phyloP scores from a whole-genome alignment of 1,284 basidiomycete species.

The Laetiporus sulphureus region DNA sequence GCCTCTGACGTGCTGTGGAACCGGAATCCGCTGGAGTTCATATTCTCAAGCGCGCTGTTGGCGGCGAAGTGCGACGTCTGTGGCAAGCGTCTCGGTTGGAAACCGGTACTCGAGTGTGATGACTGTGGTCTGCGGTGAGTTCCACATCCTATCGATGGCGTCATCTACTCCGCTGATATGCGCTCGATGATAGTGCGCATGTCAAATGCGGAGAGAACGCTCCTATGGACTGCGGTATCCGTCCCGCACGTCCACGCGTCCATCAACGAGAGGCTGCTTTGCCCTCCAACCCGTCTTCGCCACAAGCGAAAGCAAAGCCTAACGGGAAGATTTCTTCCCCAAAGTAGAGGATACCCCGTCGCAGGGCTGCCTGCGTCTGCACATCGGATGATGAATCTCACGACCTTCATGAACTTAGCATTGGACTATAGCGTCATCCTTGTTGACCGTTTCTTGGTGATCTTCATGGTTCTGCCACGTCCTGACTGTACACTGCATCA shows the following conservation, averaged over 20 bases:
- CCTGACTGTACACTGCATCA: no score
- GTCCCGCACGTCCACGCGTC: slow-evolving; percentile 2
- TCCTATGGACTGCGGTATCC: slow-evolving; percentile 10
- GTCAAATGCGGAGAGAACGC: slow-evolving; percentile 10
- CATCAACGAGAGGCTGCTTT: neutral
- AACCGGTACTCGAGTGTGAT: slow-evolving; percentile 81
- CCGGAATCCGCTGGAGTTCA: slow-evolving; percentile 70
- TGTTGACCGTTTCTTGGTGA: no score
- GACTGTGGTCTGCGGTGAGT: slow-evolving; percentile 73
- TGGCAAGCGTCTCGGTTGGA: slow-evolving; percentile 76
- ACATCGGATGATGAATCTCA: no score
- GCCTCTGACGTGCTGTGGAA: slow-evolving; percentile 52
- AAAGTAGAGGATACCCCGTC: no score
- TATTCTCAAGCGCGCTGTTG: slow-evolving; percentile 63
- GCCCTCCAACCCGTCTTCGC: slow-evolving; percentile 3
- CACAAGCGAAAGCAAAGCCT: slow-evolving; percentile 5
- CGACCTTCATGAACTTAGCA: no score
- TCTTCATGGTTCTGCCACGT: no score
- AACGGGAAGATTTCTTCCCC: slow-evolving; percentile 6
- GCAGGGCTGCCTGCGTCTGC: no score
- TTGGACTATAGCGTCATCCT: no score
- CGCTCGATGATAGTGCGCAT: slow-evolving; percentile 3
- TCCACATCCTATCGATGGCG: slow-evolving; percentile 3
- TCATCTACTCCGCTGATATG: neutral
- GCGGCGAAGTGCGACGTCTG: slow-evolving; percentile 80